A percentile compares a stretch with the other conserved stretches of the same genome.
These are phyloP conservation scores for Rhododendron kiyosumense DNA, from an alignment of 148 eudicot species.

Conservation along the genomic window DNA sequence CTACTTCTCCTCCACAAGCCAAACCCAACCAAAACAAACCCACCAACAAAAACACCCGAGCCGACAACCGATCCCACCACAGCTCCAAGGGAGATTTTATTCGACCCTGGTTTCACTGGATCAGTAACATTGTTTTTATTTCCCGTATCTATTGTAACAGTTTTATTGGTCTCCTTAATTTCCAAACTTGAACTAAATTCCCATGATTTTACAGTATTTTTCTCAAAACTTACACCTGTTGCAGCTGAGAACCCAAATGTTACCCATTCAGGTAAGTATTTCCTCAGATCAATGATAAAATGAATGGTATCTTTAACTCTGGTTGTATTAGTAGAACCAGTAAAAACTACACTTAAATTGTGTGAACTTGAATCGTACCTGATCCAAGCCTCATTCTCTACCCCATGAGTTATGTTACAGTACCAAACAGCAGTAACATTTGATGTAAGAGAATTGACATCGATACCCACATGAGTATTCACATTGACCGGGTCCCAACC, in stretches of 20 bases:
- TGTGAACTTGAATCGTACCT: conserved; percentile 6
- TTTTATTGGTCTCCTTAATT: background rate
- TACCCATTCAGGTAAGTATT: conserved; percentile 20
- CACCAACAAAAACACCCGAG: background rate
- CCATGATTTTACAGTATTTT: conserved; percentile 25
- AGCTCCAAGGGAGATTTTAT: background rate
- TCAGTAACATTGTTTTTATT: background rate
- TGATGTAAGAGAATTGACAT: conserved; percentile 11
- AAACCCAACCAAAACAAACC: conserved; percentile 2
- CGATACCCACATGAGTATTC: conserved; percentile 15
- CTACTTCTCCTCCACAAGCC: conserved; percentile 2
- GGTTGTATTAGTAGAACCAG: background rate
- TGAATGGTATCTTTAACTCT: background rate
- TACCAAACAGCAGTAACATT: background rate
- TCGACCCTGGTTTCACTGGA: background rate
- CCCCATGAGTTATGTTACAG: background rate
- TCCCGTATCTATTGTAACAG: no score
- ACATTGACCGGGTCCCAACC: background rate
- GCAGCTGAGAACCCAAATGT: conserved; percentile 28
- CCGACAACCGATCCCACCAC: conserved; percentile 12
- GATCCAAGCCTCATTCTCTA: conserved; percentile 9
- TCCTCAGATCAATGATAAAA: conserved; percentile 8
- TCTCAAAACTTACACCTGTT: conserved; percentile 8
- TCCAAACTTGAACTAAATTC: conserved; percentile 14
- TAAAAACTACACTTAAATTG: conserved; percentile 12